Evolutionary conservation across 2,329 filamentous ascomycete genomes (phyloP).

Genomic region (Coniochaeta pulveracea): DNA sequence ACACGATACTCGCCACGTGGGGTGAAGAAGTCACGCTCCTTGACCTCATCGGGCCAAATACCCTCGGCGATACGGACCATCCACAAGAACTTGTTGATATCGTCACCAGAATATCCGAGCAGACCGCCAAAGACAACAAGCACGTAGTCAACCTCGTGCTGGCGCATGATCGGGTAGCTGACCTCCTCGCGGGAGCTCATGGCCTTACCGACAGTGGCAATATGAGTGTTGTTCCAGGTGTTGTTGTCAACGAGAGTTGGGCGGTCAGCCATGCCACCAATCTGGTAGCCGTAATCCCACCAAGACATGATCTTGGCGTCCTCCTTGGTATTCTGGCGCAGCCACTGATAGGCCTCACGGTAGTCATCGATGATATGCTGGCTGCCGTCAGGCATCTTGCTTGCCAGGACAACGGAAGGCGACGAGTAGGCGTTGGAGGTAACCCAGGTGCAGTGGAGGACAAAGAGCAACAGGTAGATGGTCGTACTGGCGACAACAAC

Average conservation of each 20-base stretch:
- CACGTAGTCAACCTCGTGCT: slow-evolving; percentile 99
- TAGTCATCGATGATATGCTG: slow-evolving; percentile 99
- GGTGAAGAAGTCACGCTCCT: slow-evolving; percentile 95
- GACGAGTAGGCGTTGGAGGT: slow-evolving; percentile 98
- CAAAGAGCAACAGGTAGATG: slow-evolving; percentile 82
- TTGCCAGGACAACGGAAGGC: slow-evolving; percentile 90
- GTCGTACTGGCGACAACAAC: slow-evolving; percentile 63
- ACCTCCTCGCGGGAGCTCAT: slow-evolving; percentile 98
- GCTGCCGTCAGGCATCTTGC: slow-evolving; percentile 81
- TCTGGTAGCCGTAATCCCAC: slow-evolving; percentile 99
- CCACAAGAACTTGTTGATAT: slow-evolving; percentile 99
- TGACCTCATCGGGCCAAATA: slow-evolving; percentile 99
- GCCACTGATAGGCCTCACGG: slow-evolving; percentile 98
- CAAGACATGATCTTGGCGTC: slow-evolving; percentile 99
- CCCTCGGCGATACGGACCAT: slow-evolving; percentile 99
- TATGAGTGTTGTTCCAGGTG: slow-evolving; percentile 99
- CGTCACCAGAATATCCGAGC: slow-evolving; percentile 92
- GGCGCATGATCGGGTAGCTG: slow-evolving; percentile 95
- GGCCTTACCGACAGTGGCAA: slow-evolving; percentile 96
- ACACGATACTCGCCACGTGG: slow-evolving; percentile 87
- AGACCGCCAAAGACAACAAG: slow-evolving; percentile 92
- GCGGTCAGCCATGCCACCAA: slow-evolving; percentile 96
- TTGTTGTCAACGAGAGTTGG: slow-evolving; percentile 98
- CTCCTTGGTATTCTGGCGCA: slow-evolving; percentile 88
- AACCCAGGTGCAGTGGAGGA: slow-evolving; percentile 97